Base-by-base conservation (phyloP, 805 yeast species). In the Lipomyces sp. region DNA sequence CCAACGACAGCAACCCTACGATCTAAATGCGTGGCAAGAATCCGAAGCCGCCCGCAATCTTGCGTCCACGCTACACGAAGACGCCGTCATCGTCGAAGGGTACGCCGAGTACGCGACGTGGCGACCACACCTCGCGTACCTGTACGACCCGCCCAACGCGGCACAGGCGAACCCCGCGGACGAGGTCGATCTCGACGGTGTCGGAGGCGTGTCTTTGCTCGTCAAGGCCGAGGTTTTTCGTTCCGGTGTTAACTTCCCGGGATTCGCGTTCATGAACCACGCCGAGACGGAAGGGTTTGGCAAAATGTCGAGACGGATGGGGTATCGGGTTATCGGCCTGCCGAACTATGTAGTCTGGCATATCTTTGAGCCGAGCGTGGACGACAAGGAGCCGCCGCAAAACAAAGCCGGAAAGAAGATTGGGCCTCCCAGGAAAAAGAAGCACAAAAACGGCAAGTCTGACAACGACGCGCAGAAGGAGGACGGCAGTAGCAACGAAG, bases 211-310 rank as follows among this genome's bases (percentile, higher is more conserved):
- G 39, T 87, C 96, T 0, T 89, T 93, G 58, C 74, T 91, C 59
- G 78, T 95, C 39, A 86, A 85, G 67, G 97, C 96, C 2, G 72
- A 74, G 41, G 96, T 91, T 2, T 91, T 91, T 74, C 76, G 88
- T 58, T 71, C 78, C 23, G 98, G 98, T 11, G 83, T 95, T 2
- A 95, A 88, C 70, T 91, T 90, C 77, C 98, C 98, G 8, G 98
- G 96, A 1, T 91, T 91, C 66, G 86, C 96, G 33, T 91, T 88
- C 69, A 86, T 87, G 68, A 88, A 87, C 62, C 98, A 93, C 67
- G 98, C 98, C 2, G 98, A 91, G 67, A 91, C 98, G 1, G 98
- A 93, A 70, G 98, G 95, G 0, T 91, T 93, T 68, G 98, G 64
- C 4, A 61, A 61, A 32, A 75, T 88, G 83, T 82, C 89, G 19